These are phyloP conservation scores for Arabis hirsuta DNA, from an alignment of 345 rosid genomes.

Conservation along the genomic window DNA sequence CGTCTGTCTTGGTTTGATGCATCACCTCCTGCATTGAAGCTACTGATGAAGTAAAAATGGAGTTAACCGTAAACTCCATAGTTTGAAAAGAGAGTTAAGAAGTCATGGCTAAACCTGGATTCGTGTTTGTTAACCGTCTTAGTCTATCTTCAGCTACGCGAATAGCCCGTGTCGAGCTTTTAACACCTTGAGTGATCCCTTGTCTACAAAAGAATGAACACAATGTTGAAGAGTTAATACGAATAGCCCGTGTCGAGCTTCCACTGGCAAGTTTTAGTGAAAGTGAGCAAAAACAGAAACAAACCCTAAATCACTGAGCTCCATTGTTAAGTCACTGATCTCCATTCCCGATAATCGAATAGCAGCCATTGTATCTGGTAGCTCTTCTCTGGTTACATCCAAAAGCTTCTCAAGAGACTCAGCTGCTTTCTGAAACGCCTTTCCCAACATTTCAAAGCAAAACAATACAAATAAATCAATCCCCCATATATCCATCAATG, in stretches of 20 bases:
- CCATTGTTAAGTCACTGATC: constrained; percentile 89
- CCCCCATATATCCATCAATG: neutral
- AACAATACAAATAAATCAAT: neutral
- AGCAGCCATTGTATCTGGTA: constrained; percentile 95
- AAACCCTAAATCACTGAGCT: constrained; percentile 89
- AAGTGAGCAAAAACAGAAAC: constrained; percentile 20
- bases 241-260: no score
- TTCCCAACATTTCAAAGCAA: constrained; percentile 14
- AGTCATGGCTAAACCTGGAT: constrained; percentile 49
- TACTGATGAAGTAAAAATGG: constrained; percentile 63
- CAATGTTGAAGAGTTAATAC: neutral
- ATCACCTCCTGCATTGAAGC: constrained; percentile 69
- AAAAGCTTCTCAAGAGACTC: constrained; percentile 84
- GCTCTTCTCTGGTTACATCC: constrained; percentile 88
- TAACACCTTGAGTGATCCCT: constrained; percentile 83
- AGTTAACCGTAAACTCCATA: constrained; percentile 45
- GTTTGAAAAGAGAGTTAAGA: neutral
- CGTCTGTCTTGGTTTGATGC: constrained; percentile 47
- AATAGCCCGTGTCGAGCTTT: constrained; percentile 77
- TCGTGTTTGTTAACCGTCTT: constrained; percentile 55
- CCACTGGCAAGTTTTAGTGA: neutral
- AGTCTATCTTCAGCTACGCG: constrained; percentile 86
- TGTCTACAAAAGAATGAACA: constrained; percentile 52
- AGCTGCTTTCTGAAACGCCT: constrained; percentile 90
- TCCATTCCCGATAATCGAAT: constrained; percentile 91